Evolutionary conservation across 2,329 filamentous ascomycete species (phyloP), one percentile per base, ranked within the genome.

Genomic region (Fusarium haematococcum): DNA sequence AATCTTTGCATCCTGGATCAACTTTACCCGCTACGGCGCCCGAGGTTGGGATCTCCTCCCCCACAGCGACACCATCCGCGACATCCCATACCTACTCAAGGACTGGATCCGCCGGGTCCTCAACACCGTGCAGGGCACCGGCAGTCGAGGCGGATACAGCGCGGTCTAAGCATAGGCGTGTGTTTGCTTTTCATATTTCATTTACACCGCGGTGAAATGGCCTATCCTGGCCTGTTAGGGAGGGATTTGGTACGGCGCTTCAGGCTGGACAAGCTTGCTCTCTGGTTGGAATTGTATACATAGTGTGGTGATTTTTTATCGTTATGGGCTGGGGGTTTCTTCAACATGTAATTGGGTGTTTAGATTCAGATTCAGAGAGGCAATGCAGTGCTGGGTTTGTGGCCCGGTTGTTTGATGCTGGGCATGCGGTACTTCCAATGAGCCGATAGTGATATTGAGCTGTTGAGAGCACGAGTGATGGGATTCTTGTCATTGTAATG

Each of bases 1-100:
- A 75, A 98, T 98, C 82, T 98, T 98, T 80, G 95, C 96, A 74
- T 97, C 95, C 23, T 99, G 97, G 97, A 91, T 98, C 82, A 98
- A 98, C 87, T 98, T 98, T 88, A 98, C 95, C 86, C 94, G 95
- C 71, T 98, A 98, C 83, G 96, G 96, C 57, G 95, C 96, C 62
- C 90, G 96, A 52, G 97, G 97, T 67, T 98, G 95, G 95, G 97
- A 98, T 79, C 88, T 98, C 20, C 87, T 98, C 20, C 97, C 97
- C 16, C 96, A 98, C 81, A 94, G 94, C 75, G 97, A 99, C 83
- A 93, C 94, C 0, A 93, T 98, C 77, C 92, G 96, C 74, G 97
- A 99, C 80, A 85, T 98, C 23, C 97, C 97, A 4, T 98, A 98
- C 81, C 88, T 98, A 63, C 84, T 98, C 73, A 95, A 96, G 84